A percentile compares a stretch with the other conserved stretches of the same genome.
phyloP scores from a whole-genome alignment of 495 filamentous ascomycete genomes.

The Talaromyces trachyspermus region DNA sequence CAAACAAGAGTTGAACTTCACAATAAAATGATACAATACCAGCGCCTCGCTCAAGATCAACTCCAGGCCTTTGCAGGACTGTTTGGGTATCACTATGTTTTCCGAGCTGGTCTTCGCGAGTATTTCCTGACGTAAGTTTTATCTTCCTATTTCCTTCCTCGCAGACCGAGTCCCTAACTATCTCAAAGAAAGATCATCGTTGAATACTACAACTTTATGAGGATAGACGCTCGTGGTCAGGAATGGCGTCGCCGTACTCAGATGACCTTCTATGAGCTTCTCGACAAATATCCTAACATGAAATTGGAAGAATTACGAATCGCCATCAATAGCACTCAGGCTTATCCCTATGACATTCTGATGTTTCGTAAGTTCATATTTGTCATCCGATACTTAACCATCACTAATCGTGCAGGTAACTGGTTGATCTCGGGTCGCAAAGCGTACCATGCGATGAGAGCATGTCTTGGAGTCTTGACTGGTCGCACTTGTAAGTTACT shows the following conservation, averaged over 20 bases:
- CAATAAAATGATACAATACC: constrained; percentile 10
- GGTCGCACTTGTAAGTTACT: neutral
- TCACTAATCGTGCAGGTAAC: constrained; percentile 8
- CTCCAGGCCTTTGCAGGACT: constrained; percentile 10
- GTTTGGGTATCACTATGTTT: constrained; percentile 20
- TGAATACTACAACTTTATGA: constrained; percentile 13
- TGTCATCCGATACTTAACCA: neutral
- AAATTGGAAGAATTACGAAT: constrained; percentile 9
- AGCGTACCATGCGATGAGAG: constrained; percentile 16
- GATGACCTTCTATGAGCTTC: constrained; percentile 10
- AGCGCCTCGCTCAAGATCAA: constrained; percentile 15
- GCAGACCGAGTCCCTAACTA: constrained; percentile 1
- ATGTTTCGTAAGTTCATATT: constrained; percentile 13
- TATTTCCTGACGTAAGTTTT: constrained; percentile 16
- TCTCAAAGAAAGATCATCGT: constrained; percentile 11
- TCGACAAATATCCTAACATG: constrained; percentile 10
- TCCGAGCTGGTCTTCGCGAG: constrained; percentile 17
- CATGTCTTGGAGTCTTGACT: constrained; percentile 12
- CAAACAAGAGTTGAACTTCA: constrained; percentile 10
- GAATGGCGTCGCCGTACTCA: constrained; percentile 10
- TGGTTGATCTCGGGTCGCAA: constrained; percentile 5
- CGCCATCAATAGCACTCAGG: constrained; percentile 7
- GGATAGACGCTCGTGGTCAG: constrained; percentile 10
- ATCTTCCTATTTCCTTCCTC: neutral
- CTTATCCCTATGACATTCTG: constrained; percentile 11